Evolutionary conservation across 2,329 filamentous ascomycete genomes (phyloP), one percentile per base, ranked within the genome.

Genomic region (Coniochaeta sp.): DNA sequence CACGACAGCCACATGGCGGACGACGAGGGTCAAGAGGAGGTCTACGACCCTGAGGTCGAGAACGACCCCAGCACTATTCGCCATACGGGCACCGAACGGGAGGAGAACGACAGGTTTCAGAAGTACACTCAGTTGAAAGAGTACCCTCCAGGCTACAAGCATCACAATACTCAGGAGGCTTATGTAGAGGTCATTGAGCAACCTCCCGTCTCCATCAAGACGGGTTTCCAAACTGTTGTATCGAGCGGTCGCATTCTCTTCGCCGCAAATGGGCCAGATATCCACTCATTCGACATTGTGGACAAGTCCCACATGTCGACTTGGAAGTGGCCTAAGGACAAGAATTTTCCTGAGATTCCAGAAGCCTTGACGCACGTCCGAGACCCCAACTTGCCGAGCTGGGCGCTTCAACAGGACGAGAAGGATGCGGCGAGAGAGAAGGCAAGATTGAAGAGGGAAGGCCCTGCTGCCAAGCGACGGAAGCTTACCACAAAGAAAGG

Each of bases 251-350:
- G 80, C 65, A 73, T 89, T 22, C 73, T 97, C 19, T 81, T 96
- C 66, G 89, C 89, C 40, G 89, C 90, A 28, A 86, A 87, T 62
- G 91, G 90, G 16, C 83, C 87, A 56, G 84, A 81, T 66, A 83
- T 97, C 59, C 83, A 90, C 68, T 83, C 85, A 2, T 88, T 91
- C 71, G 79, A 79, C 68, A 74, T 87, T 7, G 68, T 76, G n/a
- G 78, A 83, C 62, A 84, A 86, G 34, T 73, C 76, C 56, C 76
- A 84, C 58, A 71, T 90, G 19, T 85, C 83, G 50, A 77, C 80
- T 68, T 92, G 89, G 89, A 77, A 76, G 60, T 78, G 82, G 62
- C 78, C 79, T 5, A 52, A 52, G 47, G 14, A 52, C 5, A 52
- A 52, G 47, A 31, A 52, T 16, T 52, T 52, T n/a, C 47, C 47